Percentiles rank a stretch among this genome's conserved stretches.
These are phyloP conservation scores for Lanzia echinophila DNA, from an alignment of 2,329 filamentous ascomycete genomes.

Conservation along the genomic window DNA sequence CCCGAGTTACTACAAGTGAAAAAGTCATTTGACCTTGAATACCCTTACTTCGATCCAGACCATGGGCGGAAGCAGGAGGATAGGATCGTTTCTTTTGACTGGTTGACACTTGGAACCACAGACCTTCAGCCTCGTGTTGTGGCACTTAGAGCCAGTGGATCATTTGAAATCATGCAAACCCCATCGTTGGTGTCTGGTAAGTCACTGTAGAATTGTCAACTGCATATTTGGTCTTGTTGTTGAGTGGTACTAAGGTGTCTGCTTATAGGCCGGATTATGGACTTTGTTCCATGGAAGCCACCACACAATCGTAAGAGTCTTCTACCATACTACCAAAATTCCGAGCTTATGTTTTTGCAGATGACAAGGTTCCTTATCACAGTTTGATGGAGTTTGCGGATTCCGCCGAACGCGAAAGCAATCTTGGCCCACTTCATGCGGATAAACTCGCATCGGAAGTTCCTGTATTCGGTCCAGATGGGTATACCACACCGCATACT, in stretches of 20 bases:
- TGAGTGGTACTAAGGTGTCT: background rate
- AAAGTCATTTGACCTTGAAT: constrained; percentile 56
- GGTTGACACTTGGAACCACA: constrained; percentile 53
- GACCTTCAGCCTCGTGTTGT: constrained; percentile 51
- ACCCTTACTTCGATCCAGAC: constrained; percentile 43
- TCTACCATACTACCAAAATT: background rate
- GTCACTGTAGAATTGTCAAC: background rate
- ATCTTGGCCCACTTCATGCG: constrained; percentile 48
- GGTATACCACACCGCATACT: constrained; percentile 32
- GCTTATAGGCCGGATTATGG: constrained; percentile 42
- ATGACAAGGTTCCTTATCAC: constrained; percentile 43
- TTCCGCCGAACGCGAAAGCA: constrained; percentile 42
- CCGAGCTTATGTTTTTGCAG: constrained; percentile 30
- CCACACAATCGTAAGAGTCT: constrained; percentile 41
- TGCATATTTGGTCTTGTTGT: no score
- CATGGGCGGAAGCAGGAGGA: constrained; percentile 43
- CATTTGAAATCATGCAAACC: constrained; percentile 55
- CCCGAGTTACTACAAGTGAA: constrained; percentile 54
- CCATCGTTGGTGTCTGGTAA: constrained; percentile 48
- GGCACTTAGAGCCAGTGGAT: constrained; percentile 53
- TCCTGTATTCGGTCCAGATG: constrained; percentile 51
- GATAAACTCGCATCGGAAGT: constrained; percentile 47
- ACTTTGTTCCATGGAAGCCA: constrained; percentile 54
- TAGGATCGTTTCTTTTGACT: constrained; percentile 61
- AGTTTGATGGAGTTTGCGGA: constrained; percentile 51